These are phyloP conservation scores for Sordariomycetes sp. DNA, from an alignment of 2,329 filamentous ascomycete genomes.

Conservation along the genomic window DNA sequence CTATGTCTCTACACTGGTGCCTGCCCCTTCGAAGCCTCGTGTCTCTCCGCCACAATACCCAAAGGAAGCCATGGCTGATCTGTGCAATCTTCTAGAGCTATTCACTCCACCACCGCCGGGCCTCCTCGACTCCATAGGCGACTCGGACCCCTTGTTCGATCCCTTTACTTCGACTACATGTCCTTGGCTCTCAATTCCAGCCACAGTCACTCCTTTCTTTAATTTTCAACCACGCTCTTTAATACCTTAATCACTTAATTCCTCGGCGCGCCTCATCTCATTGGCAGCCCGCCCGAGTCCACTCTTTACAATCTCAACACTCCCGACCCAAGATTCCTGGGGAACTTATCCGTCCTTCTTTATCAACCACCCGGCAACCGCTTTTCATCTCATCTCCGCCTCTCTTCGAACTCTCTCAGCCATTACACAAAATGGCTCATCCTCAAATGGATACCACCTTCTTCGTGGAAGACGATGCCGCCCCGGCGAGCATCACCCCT, in stretches of 20 bases:
- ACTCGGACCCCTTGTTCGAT: slow-evolving; percentile 34
- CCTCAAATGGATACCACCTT: slow-evolving; percentile 34
- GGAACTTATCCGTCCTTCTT: slow-evolving; percentile 40
- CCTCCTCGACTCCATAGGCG: neutral
- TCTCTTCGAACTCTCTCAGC: slow-evolving; percentile 9
- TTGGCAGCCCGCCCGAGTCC: slow-evolving; percentile 15
- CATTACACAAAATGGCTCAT: slow-evolving; percentile 36
- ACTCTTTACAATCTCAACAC: slow-evolving; percentile 25
- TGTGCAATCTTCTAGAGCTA: slow-evolving; percentile 26
- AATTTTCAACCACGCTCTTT: slow-evolving; percentile 44
- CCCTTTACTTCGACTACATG: slow-evolving; percentile 29
- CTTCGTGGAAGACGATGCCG: slow-evolving; percentile 36
- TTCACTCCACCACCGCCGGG: slow-evolving; percentile 35
- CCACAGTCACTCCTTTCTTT: slow-evolving; percentile 49
- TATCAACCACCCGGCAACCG: slow-evolving; percentile 12
- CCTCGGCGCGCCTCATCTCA: slow-evolving; percentile 31
- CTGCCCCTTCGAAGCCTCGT: slow-evolving; percentile 6
- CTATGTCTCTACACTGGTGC: too few species aligned
- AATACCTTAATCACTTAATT: slow-evolving; percentile 47
- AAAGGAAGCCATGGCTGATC: slow-evolving; percentile 19
- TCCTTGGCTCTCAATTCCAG: slow-evolving; percentile 36
- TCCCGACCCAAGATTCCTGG: slow-evolving; percentile 40
- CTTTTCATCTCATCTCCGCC: slow-evolving; percentile 8
- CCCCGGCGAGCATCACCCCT: slow-evolving; percentile 30
- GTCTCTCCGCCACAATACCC: slow-evolving; percentile 3